Base-by-base conservation (phyloP, 208 protist species). In the Trypanosoma cruzi region DNA sequence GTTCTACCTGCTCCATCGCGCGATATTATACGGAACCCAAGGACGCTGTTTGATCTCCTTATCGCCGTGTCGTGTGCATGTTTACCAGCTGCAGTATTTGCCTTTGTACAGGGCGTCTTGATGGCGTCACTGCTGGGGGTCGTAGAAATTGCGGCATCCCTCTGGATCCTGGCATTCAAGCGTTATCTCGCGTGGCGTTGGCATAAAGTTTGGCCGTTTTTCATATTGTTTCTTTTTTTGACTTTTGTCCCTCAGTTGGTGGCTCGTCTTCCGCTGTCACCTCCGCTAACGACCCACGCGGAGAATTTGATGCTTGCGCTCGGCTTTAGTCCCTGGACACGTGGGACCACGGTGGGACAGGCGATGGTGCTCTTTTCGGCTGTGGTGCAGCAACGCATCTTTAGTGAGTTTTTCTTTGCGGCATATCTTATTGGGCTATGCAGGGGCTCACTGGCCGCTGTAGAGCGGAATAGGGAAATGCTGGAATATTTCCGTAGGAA, bases 401-500 rank as follows among this genome's bases (percentile, higher is more conserved):
- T 75, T 57, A 75, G 64, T 55, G 74, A 80, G 31, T 80, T 80
- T 40, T 56, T 50, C 62, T 80, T 75, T 54, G 68, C 74, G 8
- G 28, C 63, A 16, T 69, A 71, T 32, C 61, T 80, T 10, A 59
- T 75, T 40, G 68, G 56, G 26, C 14, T 70, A 3, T 71, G 55
- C 49, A 53, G n/a, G n/a, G 59, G 37, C 20, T 69, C 62, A 6
- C 31, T 63, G 11, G 37, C 48, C 4, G 67, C 74, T 26, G 37
- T 31, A 13, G 24, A 46, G 11, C 59, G 64, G 11, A 50, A 59
- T 14, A 63, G 58, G 32, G 60, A 59, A 16, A 71, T 80, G 34
- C 8, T 73, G n/a, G 48, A 16, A 34, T 29, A 67, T 24, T 62
- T 74, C 46, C 54, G 48, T 28, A 34, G n/a, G 1, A 31, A 44